These are phyloP conservation scores for Vitis vinifera DNA, from an alignment of 164 flowering plant genomes.

Conservation along the genomic window ASM3070453v1 NC_081808.1:17729001-17729500, in stretches of 20 bases:
- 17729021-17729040: constrained; percentile 37
- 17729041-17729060: constrained; percentile 22
- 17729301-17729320: constrained; percentile 6
- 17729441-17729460: constrained; percentile 23
- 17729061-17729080: constrained; percentile 75
- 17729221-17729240: constrained; percentile 15
- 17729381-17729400: constrained; percentile 11
- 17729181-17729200: constrained; percentile 94
- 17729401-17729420: constrained; percentile 10
- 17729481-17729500: constrained; percentile 90
- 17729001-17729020: background rate
- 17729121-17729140: constrained; percentile 33
- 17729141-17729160: constrained; percentile 57
- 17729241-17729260: constrained; percentile 4
- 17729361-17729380: constrained; percentile 13
- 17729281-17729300: constrained; percentile 10
- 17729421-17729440: constrained; percentile 22
- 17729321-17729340: constrained; percentile 9
- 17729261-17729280: constrained; percentile 13
- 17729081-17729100: constrained; percentile 88
- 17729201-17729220: constrained; percentile 53
- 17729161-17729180: constrained; percentile 81
- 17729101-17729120: constrained; percentile 65
- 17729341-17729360: background rate
- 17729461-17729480: constrained; percentile 44